Percentiles rank a stretch among this genome's conserved stretches.
Evolutionary conservation across 768 basidiomycete genomes (phyloP).

Genomic region (Cytidiella melzeri): DNA sequence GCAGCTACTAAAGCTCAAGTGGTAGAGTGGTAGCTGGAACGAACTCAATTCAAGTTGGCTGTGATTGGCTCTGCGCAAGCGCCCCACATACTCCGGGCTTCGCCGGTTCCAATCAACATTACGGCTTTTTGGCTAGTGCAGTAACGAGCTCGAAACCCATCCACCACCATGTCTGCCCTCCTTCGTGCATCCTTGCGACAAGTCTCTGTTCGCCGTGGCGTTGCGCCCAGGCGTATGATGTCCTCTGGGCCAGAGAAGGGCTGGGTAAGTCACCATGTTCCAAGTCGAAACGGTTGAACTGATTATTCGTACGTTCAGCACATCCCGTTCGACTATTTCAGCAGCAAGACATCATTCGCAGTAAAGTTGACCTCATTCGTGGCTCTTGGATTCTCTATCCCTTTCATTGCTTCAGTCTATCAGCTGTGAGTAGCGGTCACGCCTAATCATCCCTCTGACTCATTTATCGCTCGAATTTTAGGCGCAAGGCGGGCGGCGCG

Average conservation of each 20-base stretch:
- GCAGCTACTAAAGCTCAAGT: too few relatives aligned
- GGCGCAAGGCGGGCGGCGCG: background rate
- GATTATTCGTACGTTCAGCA: slow-evolving; percentile 15
- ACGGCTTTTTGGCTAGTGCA: background rate
- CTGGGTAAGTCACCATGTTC: slow-evolving; percentile 7
- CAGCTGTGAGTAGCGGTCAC: slow-evolving; percentile 50
- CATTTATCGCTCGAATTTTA: background rate
- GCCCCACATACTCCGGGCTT: background rate
- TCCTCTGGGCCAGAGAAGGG: slow-evolving; percentile 52
- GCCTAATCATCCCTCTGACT: background rate
- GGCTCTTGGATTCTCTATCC: slow-evolving; percentile 54
- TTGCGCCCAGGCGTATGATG: background rate
- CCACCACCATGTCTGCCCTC: slow-evolving; percentile 20
- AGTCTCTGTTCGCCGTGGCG: slow-evolving; percentile 18
- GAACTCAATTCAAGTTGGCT: too few relatives aligned
- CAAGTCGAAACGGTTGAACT: slow-evolving; percentile 1
- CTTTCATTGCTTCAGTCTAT: slow-evolving; percentile 53
- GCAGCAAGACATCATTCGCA: slow-evolving; percentile 27
- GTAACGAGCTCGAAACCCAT: slow-evolving; percentile 7
- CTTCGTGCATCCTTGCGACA: slow-evolving; percentile 22
- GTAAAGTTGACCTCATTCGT: slow-evolving; percentile 45
- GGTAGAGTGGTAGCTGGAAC: too few relatives aligned
- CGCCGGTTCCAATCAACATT: background rate
- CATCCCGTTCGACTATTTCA: slow-evolving; percentile 31
- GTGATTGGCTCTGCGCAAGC: too few relatives aligned